Conservation (phyloP, 2,329 filamentous ascomycete genomes). For the Calonectria henricotiae region DNA sequence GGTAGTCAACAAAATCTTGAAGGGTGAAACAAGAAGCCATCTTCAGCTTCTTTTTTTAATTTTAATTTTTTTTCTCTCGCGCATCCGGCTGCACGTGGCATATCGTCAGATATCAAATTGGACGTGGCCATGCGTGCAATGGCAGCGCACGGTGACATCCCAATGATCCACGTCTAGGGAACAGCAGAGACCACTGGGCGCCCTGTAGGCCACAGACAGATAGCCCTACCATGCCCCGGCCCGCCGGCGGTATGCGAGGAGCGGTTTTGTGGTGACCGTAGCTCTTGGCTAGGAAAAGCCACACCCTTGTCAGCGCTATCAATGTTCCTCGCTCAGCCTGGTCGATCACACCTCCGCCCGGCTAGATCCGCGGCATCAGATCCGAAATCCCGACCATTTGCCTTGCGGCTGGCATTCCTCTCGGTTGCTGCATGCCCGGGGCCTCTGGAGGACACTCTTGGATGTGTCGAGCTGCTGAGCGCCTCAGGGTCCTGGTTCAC, state of each 20-base stretch:
- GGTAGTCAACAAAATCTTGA: no score
- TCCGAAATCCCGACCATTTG: slow-evolving; percentile 36
- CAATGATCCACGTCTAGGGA: slow-evolving; percentile 15
- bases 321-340: slow-evolving; percentile 41
- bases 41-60: neutral
- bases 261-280: slow-evolving; percentile 30
- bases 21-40: neutral
- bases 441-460: neutral
- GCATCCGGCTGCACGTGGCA: slow-evolving; percentile 4
- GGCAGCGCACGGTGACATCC: slow-evolving; percentile 11
- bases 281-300: slow-evolving; percentile 35
- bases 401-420: slow-evolving; percentile 38
- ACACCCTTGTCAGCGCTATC: slow-evolving; percentile 44
- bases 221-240: slow-evolving; percentile 33
- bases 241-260: slow-evolving; percentile 41
- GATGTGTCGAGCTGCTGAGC: neutral
- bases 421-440: slow-evolving; percentile 22
- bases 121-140: slow-evolving; percentile 20
- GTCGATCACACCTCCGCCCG: slow-evolving; percentile 45
- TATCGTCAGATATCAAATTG: neutral
- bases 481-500: slow-evolving; percentile 8
- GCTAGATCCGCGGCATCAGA: slow-evolving; percentile 49
- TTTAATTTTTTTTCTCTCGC: neutral
- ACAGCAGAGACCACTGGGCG: slow-evolving; percentile 9
- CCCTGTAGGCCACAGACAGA: slow-evolving; percentile 19